phyloP scores from a whole-genome alignment of 2,329 filamentous ascomycete species.

The Gaeumannomyces sp. region DNA sequence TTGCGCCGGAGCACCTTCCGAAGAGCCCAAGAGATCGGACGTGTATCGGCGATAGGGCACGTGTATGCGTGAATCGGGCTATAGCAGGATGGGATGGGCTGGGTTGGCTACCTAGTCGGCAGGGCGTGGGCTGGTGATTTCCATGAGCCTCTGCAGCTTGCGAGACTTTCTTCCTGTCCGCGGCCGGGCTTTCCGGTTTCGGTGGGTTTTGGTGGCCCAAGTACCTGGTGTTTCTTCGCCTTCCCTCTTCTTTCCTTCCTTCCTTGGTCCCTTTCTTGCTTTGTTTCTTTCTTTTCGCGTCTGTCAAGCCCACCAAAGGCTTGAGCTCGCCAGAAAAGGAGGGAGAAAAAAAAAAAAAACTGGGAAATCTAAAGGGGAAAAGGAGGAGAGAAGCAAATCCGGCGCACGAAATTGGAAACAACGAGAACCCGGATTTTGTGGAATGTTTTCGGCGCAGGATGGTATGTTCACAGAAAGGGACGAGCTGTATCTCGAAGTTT shows the following conservation, averaged over 20 bases:
- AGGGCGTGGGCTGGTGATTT: not conserved
- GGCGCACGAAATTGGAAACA: not conserved
- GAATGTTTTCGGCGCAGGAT: not conserved
- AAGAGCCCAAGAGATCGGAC: not conserved
- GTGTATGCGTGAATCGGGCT: not conserved
- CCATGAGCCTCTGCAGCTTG: not conserved
- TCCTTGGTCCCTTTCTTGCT: not conserved
- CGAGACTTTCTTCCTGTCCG: not conserved
- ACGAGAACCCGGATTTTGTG: not conserved
- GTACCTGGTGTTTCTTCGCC: not conserved
- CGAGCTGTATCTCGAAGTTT: not conserved
- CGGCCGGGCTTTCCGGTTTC: no score
- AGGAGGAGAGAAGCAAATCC: not conserved
- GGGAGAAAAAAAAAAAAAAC: no score
- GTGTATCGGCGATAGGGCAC: not conserved
- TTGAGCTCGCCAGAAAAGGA: not conserved
- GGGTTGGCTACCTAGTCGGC: not conserved
- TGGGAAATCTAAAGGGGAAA: not conserved
- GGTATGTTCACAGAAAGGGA: no score
- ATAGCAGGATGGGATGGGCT: not conserved
- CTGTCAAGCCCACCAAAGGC: not conserved
- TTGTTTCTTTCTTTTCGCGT: no score
- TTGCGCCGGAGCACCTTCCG: no score
- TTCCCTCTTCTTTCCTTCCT: not conserved
- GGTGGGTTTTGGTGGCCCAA: no score